phyloP scores from a whole-genome alignment of 768 basidiomycete genomes.

The Roridomyces roridus region DNA sequence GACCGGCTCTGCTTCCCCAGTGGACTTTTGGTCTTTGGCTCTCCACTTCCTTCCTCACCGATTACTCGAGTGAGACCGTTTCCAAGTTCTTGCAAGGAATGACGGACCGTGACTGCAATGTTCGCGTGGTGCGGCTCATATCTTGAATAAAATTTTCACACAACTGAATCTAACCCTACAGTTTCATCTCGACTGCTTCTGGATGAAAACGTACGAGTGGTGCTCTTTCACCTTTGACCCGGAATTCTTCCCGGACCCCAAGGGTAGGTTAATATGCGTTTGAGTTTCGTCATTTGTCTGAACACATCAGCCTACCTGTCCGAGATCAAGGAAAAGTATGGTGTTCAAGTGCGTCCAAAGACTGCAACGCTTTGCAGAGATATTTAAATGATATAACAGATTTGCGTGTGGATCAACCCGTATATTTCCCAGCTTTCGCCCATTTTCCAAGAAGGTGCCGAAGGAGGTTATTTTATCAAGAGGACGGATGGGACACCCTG shows the following conservation, averaged over 20 bases:
- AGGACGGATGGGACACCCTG: conserved; percentile 69
- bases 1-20: conserved; percentile 69
- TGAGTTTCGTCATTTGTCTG: too few relatives aligned
- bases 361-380: too few relatives aligned
- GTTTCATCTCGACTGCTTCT: conserved; percentile 83
- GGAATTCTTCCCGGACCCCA: conserved; percentile 76
- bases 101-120: conserved; percentile 63
- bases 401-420: conserved; percentile 57
- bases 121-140: too few relatives aligned
- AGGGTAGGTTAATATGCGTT: too few relatives aligned
- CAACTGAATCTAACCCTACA: too few relatives aligned
- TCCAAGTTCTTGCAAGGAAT: conserved; percentile 75
- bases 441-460: conserved; percentile 70
- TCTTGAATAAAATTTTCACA: too few relatives aligned
- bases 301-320: conserved; percentile 66
- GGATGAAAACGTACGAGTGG: conserved; percentile 79
- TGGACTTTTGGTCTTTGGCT: conserved; percentile 85
- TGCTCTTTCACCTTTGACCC: conserved; percentile 81
- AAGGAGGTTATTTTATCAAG: conserved; percentile 76
- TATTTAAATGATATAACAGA: not conserved
- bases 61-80: conserved; percentile 72
- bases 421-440: conserved; percentile 75
- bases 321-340: conserved; percentile 64
- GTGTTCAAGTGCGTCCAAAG: conserved; percentile 71
- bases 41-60: conserved; percentile 78